Base-by-base conservation (phyloP, 768 basidiomycete species). In the Tulasnella calospora region DNA sequence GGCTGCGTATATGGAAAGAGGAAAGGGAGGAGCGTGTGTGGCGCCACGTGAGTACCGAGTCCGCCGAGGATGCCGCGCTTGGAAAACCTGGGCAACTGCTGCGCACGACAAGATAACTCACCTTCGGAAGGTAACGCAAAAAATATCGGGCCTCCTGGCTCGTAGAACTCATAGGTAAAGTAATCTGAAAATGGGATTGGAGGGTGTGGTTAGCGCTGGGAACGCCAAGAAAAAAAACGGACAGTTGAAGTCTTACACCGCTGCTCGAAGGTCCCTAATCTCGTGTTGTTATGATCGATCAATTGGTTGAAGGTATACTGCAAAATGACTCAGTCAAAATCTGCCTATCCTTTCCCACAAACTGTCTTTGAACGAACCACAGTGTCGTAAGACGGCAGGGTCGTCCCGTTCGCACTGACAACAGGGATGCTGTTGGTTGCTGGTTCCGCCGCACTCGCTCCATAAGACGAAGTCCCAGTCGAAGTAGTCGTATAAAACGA, bases 141-240 rank as follows among this genome's bases (percentile, higher is more conserved):
- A 35, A 77, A 69, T 9, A 77, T 77, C 23, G 76, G 76, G 21
- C 76, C 76, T 17, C 76, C 76, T 27, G 57, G 57, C 76, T 77
- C 76, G 40, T 71, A 77, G 70, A 77, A 77, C 61, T 77, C 76
- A n/a, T 71, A 77, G 4, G 57, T 77, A 27, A 77, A 77, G 61
- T 72, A 77, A 69, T 77, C 74, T 76, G n/a, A 19, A 74, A 21
- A 7, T 23, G 27, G 30, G 7, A 40, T 44, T 44, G 30, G 40
- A 46, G 13, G 9, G 70, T 5, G 40, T 41, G 70, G 33, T 41
- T 19, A 71, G 40, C 33, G 70, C 33, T 36, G 6, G n/a, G 30
- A 19, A 27, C 15, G 40, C 19, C 70, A 21, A 71, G 40, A 15
- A 71, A 51, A 51, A 51, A 51, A 51, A 51, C 23, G 51, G 51